phyloP scores from a whole-genome alignment of 2,329 filamentous ascomycete species.

The Colletotrichum karsti region DNA sequence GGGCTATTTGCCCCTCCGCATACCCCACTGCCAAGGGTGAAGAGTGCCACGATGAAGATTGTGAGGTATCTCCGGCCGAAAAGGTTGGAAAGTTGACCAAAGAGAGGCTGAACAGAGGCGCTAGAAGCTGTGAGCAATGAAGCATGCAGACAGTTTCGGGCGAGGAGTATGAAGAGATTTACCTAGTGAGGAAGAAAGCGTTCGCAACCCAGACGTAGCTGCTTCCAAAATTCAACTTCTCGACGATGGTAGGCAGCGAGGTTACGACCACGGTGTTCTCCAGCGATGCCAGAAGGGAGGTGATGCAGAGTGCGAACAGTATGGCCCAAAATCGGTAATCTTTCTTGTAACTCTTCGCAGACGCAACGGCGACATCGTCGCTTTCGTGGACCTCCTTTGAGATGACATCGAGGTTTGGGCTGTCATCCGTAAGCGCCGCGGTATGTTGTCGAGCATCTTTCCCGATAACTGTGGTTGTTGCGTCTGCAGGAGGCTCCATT shows the following conservation, averaged over 20 bases:
- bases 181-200: constrained; percentile 33
- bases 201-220: constrained; percentile 38
- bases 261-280: constrained; percentile 35
- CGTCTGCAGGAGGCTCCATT: too few species aligned
- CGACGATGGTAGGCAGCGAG: constrained; percentile 35
- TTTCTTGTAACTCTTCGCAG: too few species aligned
- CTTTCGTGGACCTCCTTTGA: too few species aligned
- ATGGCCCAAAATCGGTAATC: constrained; percentile 38
- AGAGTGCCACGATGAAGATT: constrained; percentile 52
- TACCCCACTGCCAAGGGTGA: constrained; percentile 61
- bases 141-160: too few species aligned
- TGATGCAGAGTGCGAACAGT: constrained; percentile 33
- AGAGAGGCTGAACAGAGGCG: constrained; percentile 55
- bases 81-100: constrained; percentile 59
- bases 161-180: neutral
- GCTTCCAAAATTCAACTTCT: constrained; percentile 28
- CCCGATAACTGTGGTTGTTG: too few species aligned
- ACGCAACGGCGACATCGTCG: too few species aligned
- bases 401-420: too few species aligned
- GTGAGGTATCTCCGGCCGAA: constrained; percentile 57
- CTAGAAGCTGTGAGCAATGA: neutral
- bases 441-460: too few species aligned
- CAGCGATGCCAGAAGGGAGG: constrained; percentile 31
- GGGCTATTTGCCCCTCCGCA: constrained; percentile 54
- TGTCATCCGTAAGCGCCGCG: too few species aligned